Evolutionary conservation across 148 eudicot species (phyloP), one percentile per base, ranked within the genome.

Genomic region (Arctostaphylos glauca): DNA sequence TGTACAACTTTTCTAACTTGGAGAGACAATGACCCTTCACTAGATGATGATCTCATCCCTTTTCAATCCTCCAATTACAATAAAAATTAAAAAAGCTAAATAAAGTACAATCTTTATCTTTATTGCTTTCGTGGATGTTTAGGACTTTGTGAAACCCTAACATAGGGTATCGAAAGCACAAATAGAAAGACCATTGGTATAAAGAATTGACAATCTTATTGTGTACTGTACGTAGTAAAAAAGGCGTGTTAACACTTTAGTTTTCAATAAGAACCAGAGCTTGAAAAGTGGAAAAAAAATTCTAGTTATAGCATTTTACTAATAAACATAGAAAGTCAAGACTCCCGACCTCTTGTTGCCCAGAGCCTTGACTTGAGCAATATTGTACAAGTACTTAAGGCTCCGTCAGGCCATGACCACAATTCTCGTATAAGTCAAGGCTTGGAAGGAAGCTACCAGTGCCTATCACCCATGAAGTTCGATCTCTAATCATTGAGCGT

Each of bases 11-110:
- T 41, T 74, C 55, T 15, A 74, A 74, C 38, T 76, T 52, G 10
- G 55, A 56, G 67, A 56, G 67, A 77, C 80, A 77, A 41, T 41
- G 80, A 77, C 80, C 80, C 50, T 56, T 48, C 79, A 66, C 71
- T 71, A 46, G 9, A 71, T 76, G 44, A 0, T 14, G 14, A 9
- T 25, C 46, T n/a, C n/a, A n/a, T n/a, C 15, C 66, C 66, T 31
- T 31, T 55, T 9, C 43, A 15, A 55, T 55, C 80, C 66, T 55
- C 25, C 66, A 77, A 14, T 52, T 75, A 5, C 55, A 70, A 41
- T 15, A 0, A 52, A 19, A 25, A 25, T 25, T 52, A 16, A 9
- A 55, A 48, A 54, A 55, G 23, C 23, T 38, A n/a, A 41, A 77
- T 52, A 31, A 55, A 77, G 44, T 76, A 56, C 7, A 59, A n/a